Conservation (phyloP, 805 yeast genomes). For the Yamadazyma sp. region DNA sequence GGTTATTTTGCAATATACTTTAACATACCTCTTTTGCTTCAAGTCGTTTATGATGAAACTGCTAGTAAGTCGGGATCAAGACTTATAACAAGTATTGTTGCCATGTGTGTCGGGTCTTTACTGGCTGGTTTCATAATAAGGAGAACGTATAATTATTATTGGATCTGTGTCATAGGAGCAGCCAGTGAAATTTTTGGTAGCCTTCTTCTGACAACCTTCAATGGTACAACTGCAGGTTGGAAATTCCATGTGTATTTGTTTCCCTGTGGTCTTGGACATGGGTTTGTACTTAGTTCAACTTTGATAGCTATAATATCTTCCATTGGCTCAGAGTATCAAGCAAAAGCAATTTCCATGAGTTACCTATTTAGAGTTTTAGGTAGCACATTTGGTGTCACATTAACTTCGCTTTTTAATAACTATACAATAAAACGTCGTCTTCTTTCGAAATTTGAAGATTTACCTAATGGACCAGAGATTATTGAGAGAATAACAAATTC, state of each 20-base stretch:
- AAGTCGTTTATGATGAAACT: conserved; percentile 1
- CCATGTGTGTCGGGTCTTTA: conserved; percentile 3
- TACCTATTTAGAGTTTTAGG: conserved; percentile 3
- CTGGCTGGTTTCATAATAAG: conserved; percentile 2
- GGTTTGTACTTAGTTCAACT: not conserved
- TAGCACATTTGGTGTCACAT: conserved; percentile 1
- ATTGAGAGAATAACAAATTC: conserved; percentile 1
- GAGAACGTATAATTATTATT: conserved; percentile 1
- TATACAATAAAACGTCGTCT: not conserved
- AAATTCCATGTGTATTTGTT: not conserved
- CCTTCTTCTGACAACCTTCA: not conserved
- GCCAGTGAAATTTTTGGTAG: not conserved
- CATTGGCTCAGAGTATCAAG: not conserved
- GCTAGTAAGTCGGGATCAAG: conserved; percentile 4
- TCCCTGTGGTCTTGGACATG: conserved; percentile 3
- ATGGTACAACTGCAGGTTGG: conserved; percentile 1
- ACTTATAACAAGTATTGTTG: conserved; percentile 2
- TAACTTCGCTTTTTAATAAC: conserved; percentile 2
- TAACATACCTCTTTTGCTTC: conserved; percentile 4
- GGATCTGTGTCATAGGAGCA: conserved; percentile 3
- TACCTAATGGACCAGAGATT: not conserved
- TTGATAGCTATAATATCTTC: conserved; percentile 1
- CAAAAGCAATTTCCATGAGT: conserved; percentile 2
- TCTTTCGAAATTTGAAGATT: not conserved
- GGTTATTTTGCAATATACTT: conserved; percentile 3